These are phyloP conservation scores for Alternaria infectoria DNA, from an alignment of 2,329 filamentous ascomycete genomes.

Conservation along the genomic window DNA sequence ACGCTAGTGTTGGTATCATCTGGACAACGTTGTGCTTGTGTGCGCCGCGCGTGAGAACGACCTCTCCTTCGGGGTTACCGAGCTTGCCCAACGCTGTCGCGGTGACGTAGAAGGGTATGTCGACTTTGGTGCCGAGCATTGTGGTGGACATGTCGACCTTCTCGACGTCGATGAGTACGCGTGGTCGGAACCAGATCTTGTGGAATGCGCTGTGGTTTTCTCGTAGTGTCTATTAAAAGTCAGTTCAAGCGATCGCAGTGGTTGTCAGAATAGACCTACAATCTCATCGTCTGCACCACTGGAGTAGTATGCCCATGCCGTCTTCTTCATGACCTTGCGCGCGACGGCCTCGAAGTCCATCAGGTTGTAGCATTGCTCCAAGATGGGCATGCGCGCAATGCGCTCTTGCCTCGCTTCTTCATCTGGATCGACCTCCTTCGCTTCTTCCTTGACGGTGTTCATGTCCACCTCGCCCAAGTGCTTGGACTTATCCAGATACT, in stretches of 20 bases:
- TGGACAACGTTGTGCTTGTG: slow-evolving; percentile 89
- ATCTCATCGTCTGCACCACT: slow-evolving; percentile 91
- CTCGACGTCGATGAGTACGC: slow-evolving; percentile 87
- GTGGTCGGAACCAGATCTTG: slow-evolving; percentile 95
- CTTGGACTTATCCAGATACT: slow-evolving; percentile 52
- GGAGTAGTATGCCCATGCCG: slow-evolving; percentile 97
- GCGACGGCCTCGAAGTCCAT: slow-evolving; percentile 94
- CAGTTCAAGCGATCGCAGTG: neutral
- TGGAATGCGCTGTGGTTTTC: slow-evolving; percentile 97
- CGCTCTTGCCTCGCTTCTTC: slow-evolving; percentile 78
- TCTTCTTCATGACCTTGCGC: slow-evolving; percentile 89
- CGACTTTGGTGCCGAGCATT: slow-evolving; percentile 87
- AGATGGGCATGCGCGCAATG: slow-evolving; percentile 52
- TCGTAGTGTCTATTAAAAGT: slow-evolving; percentile 73
- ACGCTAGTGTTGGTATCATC: slow-evolving; percentile 98
- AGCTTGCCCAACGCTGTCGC: slow-evolving; percentile 96
- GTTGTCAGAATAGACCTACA: slow-evolving; percentile 55
- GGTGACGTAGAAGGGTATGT: slow-evolving; percentile 94
- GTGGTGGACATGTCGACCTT: slow-evolving; percentile 85
- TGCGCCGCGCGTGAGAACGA: slow-evolving; percentile 84
- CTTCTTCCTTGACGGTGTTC: slow-evolving; percentile 43
- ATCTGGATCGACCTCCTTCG: slow-evolving; percentile 59
- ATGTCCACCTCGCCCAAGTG: slow-evolving; percentile 49
- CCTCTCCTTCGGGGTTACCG: slow-evolving; percentile 91
- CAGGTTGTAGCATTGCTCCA: slow-evolving; percentile 55